A percentile compares a stretch with the other conserved stretches of the same genome.
phyloP scores from a whole-genome alignment of 768 basidiomycete genomes.

The Lactarius psammicola region DNA sequence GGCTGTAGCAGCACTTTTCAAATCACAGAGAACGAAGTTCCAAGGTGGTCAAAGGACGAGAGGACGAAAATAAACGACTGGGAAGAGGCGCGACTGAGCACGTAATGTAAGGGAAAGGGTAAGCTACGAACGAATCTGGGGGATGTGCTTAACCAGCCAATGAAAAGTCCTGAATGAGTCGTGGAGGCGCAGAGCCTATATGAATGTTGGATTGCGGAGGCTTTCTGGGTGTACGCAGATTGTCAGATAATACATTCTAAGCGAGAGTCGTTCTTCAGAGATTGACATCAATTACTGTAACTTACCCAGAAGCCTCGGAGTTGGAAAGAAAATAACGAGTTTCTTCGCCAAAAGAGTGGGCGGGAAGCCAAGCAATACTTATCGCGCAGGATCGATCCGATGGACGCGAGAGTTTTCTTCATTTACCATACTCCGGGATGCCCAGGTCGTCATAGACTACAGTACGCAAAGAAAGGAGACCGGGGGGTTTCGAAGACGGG shows the following conservation, averaged over 20 bases:
- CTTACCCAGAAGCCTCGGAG: constrained; percentile 8
- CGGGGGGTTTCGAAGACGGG: background rate
- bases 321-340: constrained; percentile 5
- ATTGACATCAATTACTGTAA: background rate
- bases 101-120: background rate
- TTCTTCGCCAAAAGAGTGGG: background rate
- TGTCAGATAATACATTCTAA: background rate
- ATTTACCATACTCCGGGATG: constrained; percentile 6
- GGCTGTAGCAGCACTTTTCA: background rate
- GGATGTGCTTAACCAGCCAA: background rate
- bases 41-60: background rate
- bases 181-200: background rate
- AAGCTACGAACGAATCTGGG: background rate
- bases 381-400: background rate
- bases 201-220: background rate
- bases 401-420: background rate
- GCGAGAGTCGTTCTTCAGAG: background rate
- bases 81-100: background rate
- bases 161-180: background rate
- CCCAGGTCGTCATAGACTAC: constrained; percentile 4
- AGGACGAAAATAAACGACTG: background rate
- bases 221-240: background rate
- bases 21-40: background rate
- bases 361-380: background rate
- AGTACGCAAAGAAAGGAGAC: background rate